Evolutionary conservation across 495 filamentous ascomycete species (phyloP).

Genomic region (Daldinia caldariorum): DNA sequence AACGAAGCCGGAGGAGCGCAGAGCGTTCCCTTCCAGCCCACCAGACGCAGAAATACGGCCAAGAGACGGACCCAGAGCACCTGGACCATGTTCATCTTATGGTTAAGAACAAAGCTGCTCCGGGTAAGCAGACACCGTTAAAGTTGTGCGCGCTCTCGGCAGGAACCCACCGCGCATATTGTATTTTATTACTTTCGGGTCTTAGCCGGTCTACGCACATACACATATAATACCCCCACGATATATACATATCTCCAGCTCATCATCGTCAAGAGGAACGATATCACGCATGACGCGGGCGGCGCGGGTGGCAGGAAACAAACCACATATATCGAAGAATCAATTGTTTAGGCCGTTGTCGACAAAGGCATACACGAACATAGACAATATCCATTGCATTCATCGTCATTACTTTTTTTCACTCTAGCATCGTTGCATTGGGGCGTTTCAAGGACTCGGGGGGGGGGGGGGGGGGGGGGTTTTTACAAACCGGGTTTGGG

Average conservation of each 20-base stretch:
- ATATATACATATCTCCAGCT: conserved; percentile 23
- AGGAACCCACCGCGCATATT: not conserved
- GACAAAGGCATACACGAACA: conserved; percentile 31
- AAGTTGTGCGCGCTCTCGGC: not conserved
- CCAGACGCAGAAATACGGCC: conserved; percentile 52
- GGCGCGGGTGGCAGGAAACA: conserved; percentile 9
- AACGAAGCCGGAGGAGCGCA: conserved; percentile 41
- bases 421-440: conserved; percentile 18
- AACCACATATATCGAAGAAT: conserved; percentile 1
- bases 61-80: conserved; percentile 64
- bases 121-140: conserved; percentile 47
- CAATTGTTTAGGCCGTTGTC: conserved; percentile 2
- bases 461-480: too few relatives aligned
- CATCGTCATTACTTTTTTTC: conserved; percentile 26
- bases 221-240: conserved; percentile 12
- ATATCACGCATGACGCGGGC: conserved; percentile 7
- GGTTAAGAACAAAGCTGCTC: conserved; percentile 63
- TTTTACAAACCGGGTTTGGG: too few relatives aligned
- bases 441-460: conserved; percentile 32
- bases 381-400: conserved; percentile 45
- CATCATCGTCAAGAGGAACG: conserved; percentile 10
- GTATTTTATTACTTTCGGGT: not conserved
- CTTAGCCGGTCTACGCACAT: conserved; percentile 7
- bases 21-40: conserved; percentile 49
- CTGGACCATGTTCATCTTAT: conserved; percentile 65